Evolutionary conservation across 2,329 filamentous ascomycete species (phyloP), one percentile per base, ranked within the genome.

Genomic region (Phialophora tarda): DNA sequence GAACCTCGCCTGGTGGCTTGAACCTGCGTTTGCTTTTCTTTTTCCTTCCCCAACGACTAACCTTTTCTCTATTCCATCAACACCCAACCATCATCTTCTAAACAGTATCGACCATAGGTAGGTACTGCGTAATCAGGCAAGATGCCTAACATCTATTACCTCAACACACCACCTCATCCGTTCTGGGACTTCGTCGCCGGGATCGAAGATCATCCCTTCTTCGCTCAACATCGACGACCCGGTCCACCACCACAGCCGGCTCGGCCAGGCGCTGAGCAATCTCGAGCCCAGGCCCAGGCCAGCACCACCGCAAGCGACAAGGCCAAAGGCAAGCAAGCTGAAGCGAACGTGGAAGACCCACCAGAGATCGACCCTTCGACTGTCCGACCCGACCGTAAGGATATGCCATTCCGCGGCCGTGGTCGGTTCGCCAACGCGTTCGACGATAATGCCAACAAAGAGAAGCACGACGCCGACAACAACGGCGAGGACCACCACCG

Each of bases 181-280:
- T 85, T 86, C 74, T 86, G 85, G 84, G 83, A 86, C 74, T 84
- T 83, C 66, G 71, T 86, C 61, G 79, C 82, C 60, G 78, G 76
- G 67, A 77, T 87, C 12, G 83, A 86, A 70, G 74, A 78, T 26
- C 79, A 84, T 71, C 80, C 83, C 28, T 80, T 81, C 75, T 82
- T 81, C 68, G 74, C 74, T 60, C 76, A 75, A 68, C 75, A 77
- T 59, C 75, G 73, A 58, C 74, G 67, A 44, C 74, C 67, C 75
- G 70, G 71, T 72, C 64, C 79, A 57, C 56, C 66, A 58, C 23
- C 56, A 59, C 28, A 64, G 50, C 47, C 66, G 56, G 32, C 63
- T 77, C 67, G 71, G 77, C 59, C 64, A 65, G 70, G 78, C 66
- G 73, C 76, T 56, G 69, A 76, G 59, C 79, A 82, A 66, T 70